phyloP scores from a whole-genome alignment of 768 basidiomycete genomes.

The Leucogyrophana mollusca region DNA sequence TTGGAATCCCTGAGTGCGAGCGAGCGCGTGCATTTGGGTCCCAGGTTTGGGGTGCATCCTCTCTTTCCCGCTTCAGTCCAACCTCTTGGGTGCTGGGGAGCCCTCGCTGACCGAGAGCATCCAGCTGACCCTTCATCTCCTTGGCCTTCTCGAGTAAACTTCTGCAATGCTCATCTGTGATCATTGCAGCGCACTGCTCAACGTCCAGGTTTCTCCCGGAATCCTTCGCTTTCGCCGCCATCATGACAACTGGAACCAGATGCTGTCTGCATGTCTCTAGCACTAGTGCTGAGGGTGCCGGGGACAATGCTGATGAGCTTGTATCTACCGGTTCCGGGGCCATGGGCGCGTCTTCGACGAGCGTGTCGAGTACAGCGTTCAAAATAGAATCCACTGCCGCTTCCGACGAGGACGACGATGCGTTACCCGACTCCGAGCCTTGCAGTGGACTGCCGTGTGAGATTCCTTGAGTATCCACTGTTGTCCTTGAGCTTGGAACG shows the following conservation, averaged over 20 bases:
- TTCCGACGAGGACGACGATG: no score
- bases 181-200: constrained; percentile 20
- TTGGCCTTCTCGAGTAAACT: constrained; percentile 18
- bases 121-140: constrained; percentile 23
- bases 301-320: not conserved
- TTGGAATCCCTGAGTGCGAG: constrained; percentile 13
- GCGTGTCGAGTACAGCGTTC: no score
- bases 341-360: no score
- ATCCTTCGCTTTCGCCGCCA: constrained; percentile 15
- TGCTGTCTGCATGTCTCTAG: constrained; percentile 25
- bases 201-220: constrained; percentile 10
- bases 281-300: constrained; percentile 7
- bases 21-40: constrained; percentile 15
- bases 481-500: no score
- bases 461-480: no score
- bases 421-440: no score
- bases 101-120: constrained; percentile 8
- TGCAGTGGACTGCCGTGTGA: no score
- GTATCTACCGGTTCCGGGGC: not conserved
- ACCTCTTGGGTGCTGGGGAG: not conserved
- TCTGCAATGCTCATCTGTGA: constrained; percentile 26
- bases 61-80: constrained; percentile 10
- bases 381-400: no score
- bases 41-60: constrained; percentile 12
- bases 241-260: constrained; percentile 22